Base-by-base conservation (phyloP, 192 early-diverging fungal genomes). In the Podila horticola region DNA sequence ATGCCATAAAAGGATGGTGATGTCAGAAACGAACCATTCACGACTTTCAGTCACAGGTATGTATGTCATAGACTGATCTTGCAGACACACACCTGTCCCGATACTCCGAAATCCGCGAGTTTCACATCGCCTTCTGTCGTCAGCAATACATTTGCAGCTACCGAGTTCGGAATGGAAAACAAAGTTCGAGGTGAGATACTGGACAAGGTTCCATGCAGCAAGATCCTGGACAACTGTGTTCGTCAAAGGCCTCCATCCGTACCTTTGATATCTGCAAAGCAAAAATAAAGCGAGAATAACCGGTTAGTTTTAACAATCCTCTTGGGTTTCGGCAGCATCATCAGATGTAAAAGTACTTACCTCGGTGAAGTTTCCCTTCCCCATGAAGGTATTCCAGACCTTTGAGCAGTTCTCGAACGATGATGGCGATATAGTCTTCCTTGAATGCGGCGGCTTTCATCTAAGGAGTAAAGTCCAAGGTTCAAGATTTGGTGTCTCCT, bases 91-190 rank as follows among this genome's bases (percentile, higher is more conserved):
- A 95, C 86, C 84, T 98, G 97, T 30, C 96, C 96, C 29, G 95
- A 94, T n/a, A 99, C 97, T 12, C 97, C 97, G 90, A 99, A 99
- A 87, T 99, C 97, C 4, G 96, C 97, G 63, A 99, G 87, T 83
- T 98, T 99, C 58, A 99, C 92, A 81, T 93, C 90, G 15, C 88
- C 97, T 74, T 89, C 93, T 41, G 84, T 74, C 55, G 88, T 92
- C 67, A 91, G 87, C 33, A 91, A 83, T 17, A 99, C 76, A 77
- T 97, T 97, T 26, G 96, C 96, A 15, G 95, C 95, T 86, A 64
- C 49, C 41, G 41, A 45, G 41, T 45, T 45, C 41, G 41, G 41
- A 45, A 17, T 1, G 41, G 41, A 17, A 45, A 45, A 45, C 41
- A 45, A 45, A 45, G 41, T 45, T 45, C 8, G 15, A 45, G 41